Conservation (phyloP, 2,329 filamentous ascomycete genomes). For the Tolypocladium paradoxum region DNA sequence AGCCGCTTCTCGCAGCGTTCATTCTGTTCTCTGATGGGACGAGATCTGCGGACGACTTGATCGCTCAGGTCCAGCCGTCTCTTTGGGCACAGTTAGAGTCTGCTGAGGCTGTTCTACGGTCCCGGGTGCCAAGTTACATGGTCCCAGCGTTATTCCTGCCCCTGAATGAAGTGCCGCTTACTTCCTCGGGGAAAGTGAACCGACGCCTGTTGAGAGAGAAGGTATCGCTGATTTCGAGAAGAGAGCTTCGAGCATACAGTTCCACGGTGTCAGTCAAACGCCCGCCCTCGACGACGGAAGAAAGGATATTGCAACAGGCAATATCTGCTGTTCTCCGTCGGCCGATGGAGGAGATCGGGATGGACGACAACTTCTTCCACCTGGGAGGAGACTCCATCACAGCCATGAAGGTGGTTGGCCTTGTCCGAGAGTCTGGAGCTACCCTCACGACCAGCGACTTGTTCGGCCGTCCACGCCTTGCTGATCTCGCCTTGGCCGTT, state of each 20-base stretch:
- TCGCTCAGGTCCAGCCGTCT: not conserved
- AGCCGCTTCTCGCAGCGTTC: slow-evolving; percentile 1
- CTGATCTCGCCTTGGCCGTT: not conserved
- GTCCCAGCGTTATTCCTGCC: slow-evolving; percentile 5
- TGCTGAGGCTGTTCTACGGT: not conserved
- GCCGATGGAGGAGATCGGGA: not conserved
- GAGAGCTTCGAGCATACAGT: not conserved
- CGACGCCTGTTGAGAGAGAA: not conserved
- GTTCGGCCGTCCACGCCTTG: not conserved
- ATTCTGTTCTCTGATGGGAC: not conserved
- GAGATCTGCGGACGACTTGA: not conserved
- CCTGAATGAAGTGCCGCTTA: not conserved
- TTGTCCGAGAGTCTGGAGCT: not conserved
- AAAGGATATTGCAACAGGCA: not conserved
- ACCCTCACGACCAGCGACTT: not conserved
- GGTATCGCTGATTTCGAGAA: not conserved
- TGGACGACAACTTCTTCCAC: slow-evolving; percentile 6
- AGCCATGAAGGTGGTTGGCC: slow-evolving; percentile 2
- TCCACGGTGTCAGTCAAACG: not conserved
- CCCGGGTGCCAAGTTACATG: slow-evolving; percentile 5
- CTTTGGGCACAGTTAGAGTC: not conserved
- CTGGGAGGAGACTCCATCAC: slow-evolving; percentile 16
- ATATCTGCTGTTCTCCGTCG: not conserved
- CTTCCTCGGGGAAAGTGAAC: not conserved
- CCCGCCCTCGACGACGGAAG: not conserved